Base-by-base conservation (phyloP, 2,329 filamentous ascomycete species). In the Tolypocladium ophioglossoides region DNA sequence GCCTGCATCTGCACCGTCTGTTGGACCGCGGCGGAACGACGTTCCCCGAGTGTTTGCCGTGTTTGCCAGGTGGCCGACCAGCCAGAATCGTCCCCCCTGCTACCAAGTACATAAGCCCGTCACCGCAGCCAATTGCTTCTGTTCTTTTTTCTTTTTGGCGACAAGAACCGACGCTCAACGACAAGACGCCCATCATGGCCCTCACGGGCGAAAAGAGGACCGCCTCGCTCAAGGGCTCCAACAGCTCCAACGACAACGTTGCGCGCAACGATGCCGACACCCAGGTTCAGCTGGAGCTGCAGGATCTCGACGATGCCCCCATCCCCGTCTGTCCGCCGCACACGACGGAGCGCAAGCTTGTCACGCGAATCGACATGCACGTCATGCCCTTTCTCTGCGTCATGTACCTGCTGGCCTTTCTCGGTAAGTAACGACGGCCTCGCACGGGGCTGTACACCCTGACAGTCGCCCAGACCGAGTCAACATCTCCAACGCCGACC, bases 401-500 rank as follows among this genome's bases (percentile, higher is more conserved):
- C 56, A 75, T 91, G 67, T 90, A 89, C 65, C 70, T 87, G 41
- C 72, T 87, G 50, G 84, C 85, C 39, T 88, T 89, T 63, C 71
- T 89, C 51, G 83, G 72, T 74, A 56, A 56, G 69, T 59, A 2
- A 16, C 40, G 39, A 47, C 40, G 24, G 16, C 38, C 24, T 30
- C 50, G 4, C 22, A 32, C 35, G 38, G 16, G 46, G 9, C 27
- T 30, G 4, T 6, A 14, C 6, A 6, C 27, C 27, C 3, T 30
- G 30, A 6, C 30, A 37, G 22, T 48, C 32, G 16, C 32, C 56
- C 63, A 64, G 78, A 86, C 66, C 77, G 87, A 50, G 86, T 91
- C 65, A 92, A 91, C 66, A 89, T 92, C 62, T 85, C 84, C 68
- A 91, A 91, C 69, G 88, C 87, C 32, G 80, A 78, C 46, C 76